phyloP scores from a whole-genome alignment of 2,329 filamentous ascomycete genomes.

The Ascochyta clinopodiicola region DNA sequence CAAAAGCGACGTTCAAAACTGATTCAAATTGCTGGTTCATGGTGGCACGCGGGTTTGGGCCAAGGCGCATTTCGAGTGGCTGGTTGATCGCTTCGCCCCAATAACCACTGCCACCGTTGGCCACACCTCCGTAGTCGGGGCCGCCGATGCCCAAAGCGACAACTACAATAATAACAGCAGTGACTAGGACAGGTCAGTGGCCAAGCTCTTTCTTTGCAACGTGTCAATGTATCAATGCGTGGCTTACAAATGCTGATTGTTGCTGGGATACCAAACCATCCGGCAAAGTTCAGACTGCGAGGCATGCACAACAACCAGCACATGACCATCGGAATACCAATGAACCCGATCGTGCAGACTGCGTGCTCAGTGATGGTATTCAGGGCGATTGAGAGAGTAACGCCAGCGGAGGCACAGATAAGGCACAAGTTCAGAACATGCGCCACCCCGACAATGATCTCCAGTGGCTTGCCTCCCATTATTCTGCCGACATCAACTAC shows the following conservation, averaged over 20 bases:
- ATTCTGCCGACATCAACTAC: conserved; percentile 7
- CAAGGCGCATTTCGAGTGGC: conserved; percentile 13
- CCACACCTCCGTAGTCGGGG: conserved; percentile 4
- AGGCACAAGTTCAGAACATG: conserved; percentile 11
- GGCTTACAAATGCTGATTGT: conserved; percentile 17
- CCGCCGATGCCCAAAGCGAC: conserved; percentile 10
- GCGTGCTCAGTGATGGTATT: conserved; percentile 57
- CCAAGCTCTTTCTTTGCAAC: not conserved
- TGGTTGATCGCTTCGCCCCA: conserved; percentile 9
- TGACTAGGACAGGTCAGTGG: conserved; percentile 24
- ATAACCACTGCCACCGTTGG: conserved; percentile 9
- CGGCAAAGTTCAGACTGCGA: conserved; percentile 20
- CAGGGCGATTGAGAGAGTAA: conserved; percentile 40
- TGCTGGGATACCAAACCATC: conserved; percentile 11
- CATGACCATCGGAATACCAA: conserved; percentile 45
- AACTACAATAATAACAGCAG: conserved; percentile 43
- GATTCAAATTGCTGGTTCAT: conserved; percentile 14
- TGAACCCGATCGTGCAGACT: conserved; percentile 65
- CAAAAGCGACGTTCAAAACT: conserved; percentile 68
- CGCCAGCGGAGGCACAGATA: conserved; percentile 41
- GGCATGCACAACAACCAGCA: conserved; percentile 20
- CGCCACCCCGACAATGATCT: conserved; percentile 5
- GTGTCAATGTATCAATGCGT: conserved; percentile 17
- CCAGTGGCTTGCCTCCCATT: conserved; percentile 10
- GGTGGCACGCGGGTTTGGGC: conserved; percentile 4